Percentiles rank a stretch among this genome's conserved stretches.
phyloP scores from a whole-genome alignment of 192 early-diverging fungal genomes.

The Phlyctochytrium arcticum region DNA sequence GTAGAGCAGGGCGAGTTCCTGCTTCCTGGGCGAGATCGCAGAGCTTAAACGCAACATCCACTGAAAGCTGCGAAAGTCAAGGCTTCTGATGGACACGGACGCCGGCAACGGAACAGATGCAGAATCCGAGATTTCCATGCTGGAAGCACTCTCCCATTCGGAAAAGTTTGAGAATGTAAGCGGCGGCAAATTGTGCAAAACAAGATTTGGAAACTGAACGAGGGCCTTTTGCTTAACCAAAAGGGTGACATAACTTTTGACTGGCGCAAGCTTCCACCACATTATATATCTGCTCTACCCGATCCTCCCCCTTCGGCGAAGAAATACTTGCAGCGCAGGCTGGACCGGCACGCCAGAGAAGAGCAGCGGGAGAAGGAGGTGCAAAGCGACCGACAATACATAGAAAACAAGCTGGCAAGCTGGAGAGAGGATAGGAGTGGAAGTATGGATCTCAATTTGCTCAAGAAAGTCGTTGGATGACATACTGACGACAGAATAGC shows the following conservation, averaged over 20 bases:
- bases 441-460: no score
- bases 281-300: background rate
- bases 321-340: background rate
- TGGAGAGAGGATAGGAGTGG: background rate
- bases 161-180: background rate
- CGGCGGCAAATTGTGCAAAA: background rate
- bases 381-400: background rate
- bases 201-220: background rate
- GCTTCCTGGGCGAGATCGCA: no score
- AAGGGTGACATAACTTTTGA: background rate
- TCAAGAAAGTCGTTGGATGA: no score
- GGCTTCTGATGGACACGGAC: no score
- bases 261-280: background rate
- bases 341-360: no score
- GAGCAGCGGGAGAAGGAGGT: no score
- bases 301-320: conserved; percentile 1
- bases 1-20: no score
- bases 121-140: background rate
- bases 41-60: no score
- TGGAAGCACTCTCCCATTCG: background rate
- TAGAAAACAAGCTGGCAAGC: background rate
- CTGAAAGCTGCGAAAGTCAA: no score
- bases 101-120: no score
- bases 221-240: background rate
- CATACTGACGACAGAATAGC: no score